Evolutionary conservation across 768 basidiomycete species (phyloP).

Genomic region (Suillus subalutaceus): DNA sequence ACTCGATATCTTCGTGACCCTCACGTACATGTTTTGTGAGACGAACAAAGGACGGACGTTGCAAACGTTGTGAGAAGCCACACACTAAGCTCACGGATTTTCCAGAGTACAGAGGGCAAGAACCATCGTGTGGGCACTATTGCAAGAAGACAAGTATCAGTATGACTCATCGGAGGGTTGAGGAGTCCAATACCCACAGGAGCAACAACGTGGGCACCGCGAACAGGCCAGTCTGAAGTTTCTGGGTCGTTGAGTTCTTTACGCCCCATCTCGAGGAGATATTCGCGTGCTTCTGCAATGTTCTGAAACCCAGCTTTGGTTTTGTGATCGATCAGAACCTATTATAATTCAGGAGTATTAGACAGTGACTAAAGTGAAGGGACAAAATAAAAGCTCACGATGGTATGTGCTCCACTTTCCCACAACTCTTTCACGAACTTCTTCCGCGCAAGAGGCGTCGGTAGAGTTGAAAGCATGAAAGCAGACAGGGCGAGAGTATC

Average conservation of each 20-base stretch:
- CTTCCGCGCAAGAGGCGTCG: conserved; percentile 62
- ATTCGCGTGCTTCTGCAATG: conserved; percentile 78
- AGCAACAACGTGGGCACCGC: conserved; percentile 83
- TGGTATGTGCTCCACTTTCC: conserved; percentile 85
- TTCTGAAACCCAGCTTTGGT: conserved; percentile 73
- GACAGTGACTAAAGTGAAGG: neutral
- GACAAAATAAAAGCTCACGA: conserved; percentile 50
- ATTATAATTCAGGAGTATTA: conserved; percentile 12
- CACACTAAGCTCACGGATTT: conserved; percentile 62
- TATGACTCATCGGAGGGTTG: conserved; percentile 9
- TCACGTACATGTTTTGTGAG: conserved; percentile 83
- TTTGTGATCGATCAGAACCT: conserved; percentile 89
- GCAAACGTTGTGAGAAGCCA: conserved; percentile 85
- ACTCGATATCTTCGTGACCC: conserved; percentile 86
- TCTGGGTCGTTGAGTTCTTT: conserved; percentile 57
- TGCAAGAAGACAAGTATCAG: conserved; percentile 11
- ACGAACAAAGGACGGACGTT: conserved; percentile 84
- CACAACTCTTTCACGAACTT: conserved; percentile 82
- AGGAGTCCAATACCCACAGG: conserved; percentile 58
- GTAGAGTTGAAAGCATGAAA: conserved; percentile 80
- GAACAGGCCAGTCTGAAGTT: conserved; percentile 35
- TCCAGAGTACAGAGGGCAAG: conserved; percentile 75
- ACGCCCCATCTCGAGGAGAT: conserved; percentile 64
- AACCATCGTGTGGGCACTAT: conserved; percentile 89
- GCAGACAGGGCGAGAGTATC: conserved; percentile 78